Percentiles rank a stretch among this genome's conserved stretches.
These are phyloP conservation scores for Papiliotrema flavescens DNA, from an alignment of 1,284 basidiomycete genomes.

Conservation along the genomic window DNA sequence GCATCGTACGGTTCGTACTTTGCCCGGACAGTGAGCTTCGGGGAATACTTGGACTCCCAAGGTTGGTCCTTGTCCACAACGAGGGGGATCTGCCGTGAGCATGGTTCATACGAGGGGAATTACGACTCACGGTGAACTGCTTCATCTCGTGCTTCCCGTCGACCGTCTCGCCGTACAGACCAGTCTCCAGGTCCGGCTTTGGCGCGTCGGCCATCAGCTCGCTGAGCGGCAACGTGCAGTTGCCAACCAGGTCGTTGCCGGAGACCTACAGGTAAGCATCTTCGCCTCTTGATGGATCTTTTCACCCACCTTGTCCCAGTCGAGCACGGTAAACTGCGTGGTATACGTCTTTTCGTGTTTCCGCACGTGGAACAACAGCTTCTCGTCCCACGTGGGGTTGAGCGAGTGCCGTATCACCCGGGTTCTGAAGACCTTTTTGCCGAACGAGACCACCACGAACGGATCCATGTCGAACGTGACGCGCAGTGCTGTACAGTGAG, in stretches of 20 bases:
- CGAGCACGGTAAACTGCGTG: conserved; percentile 75
- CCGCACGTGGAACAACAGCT: conserved; percentile 90
- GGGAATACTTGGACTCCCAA: conserved; percentile 48
- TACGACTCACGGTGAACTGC: conserved; percentile 60
- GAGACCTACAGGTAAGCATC: conserved; percentile 53
- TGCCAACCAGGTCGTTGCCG: conserved; percentile 81
- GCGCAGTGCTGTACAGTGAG: conserved; percentile 31
- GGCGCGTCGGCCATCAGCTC: conserved; percentile 70
- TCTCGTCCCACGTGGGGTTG: conserved; percentile 92
- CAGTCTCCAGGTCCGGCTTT: conserved; percentile 66
- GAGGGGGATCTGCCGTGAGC: conserved; percentile 35
- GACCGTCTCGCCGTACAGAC: conserved; percentile 62
- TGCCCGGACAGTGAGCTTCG: conserved; percentile 58
- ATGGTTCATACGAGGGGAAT: not conserved
- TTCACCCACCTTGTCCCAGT: conserved; percentile 75
- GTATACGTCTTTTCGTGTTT: conserved; percentile 75
- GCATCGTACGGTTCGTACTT: conserved; percentile 94
- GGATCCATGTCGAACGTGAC: conserved; percentile 81
- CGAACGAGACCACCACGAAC: conserved; percentile 91
- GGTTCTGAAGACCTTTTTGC: conserved; percentile 94
- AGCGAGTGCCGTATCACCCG: conserved; percentile 82
- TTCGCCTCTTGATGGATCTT: not conserved
- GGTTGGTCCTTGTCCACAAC: conserved; percentile 40
- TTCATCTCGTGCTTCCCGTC: conserved; percentile 62
- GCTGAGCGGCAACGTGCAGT: conserved; percentile 63